These are phyloP conservation scores for Diplogelasinospora grovesii DNA, from an alignment of 495 filamentous ascomycete species.

Conservation along the genomic window DNA sequence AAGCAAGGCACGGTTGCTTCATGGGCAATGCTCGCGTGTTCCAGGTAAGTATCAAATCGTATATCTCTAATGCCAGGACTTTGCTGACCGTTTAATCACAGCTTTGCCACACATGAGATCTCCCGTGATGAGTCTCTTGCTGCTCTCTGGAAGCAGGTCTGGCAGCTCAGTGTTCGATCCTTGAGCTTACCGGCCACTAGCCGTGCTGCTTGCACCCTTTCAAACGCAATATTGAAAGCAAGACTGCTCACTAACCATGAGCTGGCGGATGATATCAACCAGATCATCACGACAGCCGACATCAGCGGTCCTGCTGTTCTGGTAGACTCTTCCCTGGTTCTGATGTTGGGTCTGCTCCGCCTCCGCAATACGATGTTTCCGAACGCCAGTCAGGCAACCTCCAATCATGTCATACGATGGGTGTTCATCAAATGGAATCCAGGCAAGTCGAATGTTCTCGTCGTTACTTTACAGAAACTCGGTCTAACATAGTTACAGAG, in stretches of 20 bases:
- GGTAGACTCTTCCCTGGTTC: slow-evolving; percentile 67
- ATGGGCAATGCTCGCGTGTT: slow-evolving; percentile 55
- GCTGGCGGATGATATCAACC: slow-evolving; percentile 55
- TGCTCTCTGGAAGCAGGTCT: slow-evolving; percentile 60
- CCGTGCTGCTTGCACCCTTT: slow-evolving; percentile 72
- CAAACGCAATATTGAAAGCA: slow-evolving; percentile 57
- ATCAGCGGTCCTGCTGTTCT: slow-evolving; percentile 73
- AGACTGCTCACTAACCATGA: slow-evolving; percentile 57
- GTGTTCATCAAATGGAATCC: slow-evolving; percentile 72
- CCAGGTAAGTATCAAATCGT: slow-evolving; percentile 39
- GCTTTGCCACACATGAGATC: slow-evolving; percentile 11
- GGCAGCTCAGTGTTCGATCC: slow-evolving; percentile 65
- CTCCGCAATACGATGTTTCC: slow-evolving; percentile 56
- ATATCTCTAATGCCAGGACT: neutral
- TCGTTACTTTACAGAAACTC: neutral
- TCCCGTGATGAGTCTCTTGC: slow-evolving; percentile 20
- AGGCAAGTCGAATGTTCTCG: slow-evolving; percentile 34
- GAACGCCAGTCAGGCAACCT: slow-evolving; percentile 54
- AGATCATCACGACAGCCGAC: slow-evolving; percentile 66
- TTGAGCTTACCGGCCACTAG: slow-evolving; percentile 64
- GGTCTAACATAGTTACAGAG: slow-evolving; percentile 16
- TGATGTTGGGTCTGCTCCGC: slow-evolving; percentile 62
- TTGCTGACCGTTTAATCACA: neutral
- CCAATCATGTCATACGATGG: slow-evolving; percentile 70
- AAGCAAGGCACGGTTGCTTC: slow-evolving; percentile 34